These are phyloP conservation scores for Kwoniella botswanensis DNA, from an alignment of 768 basidiomycete species.

Conservation along the genomic window DNA sequence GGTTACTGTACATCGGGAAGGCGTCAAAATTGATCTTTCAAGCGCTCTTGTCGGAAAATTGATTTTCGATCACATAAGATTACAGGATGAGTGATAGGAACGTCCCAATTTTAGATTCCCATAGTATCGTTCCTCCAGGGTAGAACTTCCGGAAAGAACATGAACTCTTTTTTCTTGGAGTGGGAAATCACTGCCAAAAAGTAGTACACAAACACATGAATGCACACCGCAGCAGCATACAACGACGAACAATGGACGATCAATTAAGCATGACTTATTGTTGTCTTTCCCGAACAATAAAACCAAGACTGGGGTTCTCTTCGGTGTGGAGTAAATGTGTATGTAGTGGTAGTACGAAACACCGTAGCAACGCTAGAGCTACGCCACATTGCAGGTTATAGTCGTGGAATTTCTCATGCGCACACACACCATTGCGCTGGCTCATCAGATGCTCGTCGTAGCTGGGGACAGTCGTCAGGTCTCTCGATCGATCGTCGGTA, in stretches of 20 bases:
- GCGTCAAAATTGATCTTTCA: too few relatives aligned
- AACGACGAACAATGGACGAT: too few relatives aligned
- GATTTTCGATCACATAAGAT: not conserved
- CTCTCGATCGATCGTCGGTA: not conserved
- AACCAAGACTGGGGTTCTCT: slow-evolving; percentile 12
- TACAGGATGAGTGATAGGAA: not conserved
- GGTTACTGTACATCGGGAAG: too few relatives aligned
- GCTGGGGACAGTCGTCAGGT: too few relatives aligned
- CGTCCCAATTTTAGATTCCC: slow-evolving; percentile 3
- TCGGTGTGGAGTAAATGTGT: not conserved
- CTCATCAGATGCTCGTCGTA: too few relatives aligned
- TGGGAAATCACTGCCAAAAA: not conserved
- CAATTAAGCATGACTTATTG: not conserved
- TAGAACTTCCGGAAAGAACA: not conserved
- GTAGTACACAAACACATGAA: not conserved
- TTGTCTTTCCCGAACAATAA: not conserved
- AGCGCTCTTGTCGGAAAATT: not conserved
- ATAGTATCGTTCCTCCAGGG: slow-evolving; percentile 11
- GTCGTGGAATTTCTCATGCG: too few relatives aligned
- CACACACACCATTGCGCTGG: too few relatives aligned
- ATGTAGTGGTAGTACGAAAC: not conserved
- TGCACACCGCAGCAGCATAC: not conserved
- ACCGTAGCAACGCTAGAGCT: not conserved
- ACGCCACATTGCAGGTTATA: not conserved
- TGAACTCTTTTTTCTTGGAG: not conserved